These are phyloP conservation scores for Phytophthora cryptogea DNA, from an alignment of 352 stramenopile genomes.

Conservation along the genomic window DNA sequence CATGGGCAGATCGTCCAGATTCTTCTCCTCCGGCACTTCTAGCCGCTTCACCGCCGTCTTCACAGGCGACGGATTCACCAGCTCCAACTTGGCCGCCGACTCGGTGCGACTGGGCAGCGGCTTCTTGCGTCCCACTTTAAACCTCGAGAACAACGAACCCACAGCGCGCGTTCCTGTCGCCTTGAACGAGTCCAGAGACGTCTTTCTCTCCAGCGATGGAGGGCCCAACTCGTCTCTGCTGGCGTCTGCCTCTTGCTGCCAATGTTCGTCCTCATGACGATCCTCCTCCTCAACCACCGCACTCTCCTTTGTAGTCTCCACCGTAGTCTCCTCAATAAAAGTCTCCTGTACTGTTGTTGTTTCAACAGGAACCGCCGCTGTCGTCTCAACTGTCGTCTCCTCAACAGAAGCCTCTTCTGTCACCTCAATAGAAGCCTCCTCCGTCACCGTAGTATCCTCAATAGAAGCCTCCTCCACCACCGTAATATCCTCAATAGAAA, in stretches of 20 bases:
- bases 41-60: constrained; percentile 27
- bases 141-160: constrained; percentile 41
- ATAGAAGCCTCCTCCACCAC: neutral
- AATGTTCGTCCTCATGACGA: neutral
- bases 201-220: constrained; percentile 16
- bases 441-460: neutral
- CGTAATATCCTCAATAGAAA: neutral
- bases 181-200: constrained; percentile 34
- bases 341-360: neutral
- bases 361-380: neutral
- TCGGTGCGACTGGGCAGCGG: constrained; percentile 31
- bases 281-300: constrained; percentile 1
- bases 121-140: constrained; percentile 44
- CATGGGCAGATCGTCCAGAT: constrained; percentile 25
- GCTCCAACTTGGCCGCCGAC: constrained; percentile 29
- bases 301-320: neutral
- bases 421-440: neutral
- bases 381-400: neutral
- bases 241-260: constrained; percentile 1
- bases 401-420: neutral
- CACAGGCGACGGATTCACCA: constrained; percentile 26
- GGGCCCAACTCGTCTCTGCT: constrained; percentile 11
- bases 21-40: constrained; percentile 35
- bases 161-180: constrained; percentile 30
- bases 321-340: neutral